These are phyloP conservation scores for Metrosideros polymorpha DNA, from an alignment of 441 rosid genomes.

Conservation along the genomic window DNA sequence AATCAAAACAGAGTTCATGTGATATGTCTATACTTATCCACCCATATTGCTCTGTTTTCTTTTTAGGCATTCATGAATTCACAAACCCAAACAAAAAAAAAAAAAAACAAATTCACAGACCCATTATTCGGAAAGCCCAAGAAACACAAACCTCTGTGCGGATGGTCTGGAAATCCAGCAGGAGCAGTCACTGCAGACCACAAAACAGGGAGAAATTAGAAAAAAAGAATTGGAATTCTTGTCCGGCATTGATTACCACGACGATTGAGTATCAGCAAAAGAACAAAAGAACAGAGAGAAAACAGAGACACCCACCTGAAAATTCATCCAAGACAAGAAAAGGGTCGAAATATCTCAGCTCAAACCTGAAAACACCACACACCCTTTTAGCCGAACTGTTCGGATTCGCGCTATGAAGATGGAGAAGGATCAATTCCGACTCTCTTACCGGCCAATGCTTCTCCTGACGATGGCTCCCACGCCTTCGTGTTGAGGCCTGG, in stretches of 20 bases:
- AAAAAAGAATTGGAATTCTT: background rate
- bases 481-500: slow-evolving; percentile 84
- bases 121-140: background rate
- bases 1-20: background rate
- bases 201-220: background rate
- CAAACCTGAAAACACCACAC: slow-evolving; percentile 39
- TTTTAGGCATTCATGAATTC: background rate
- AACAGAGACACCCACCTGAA: slow-evolving; percentile 49
- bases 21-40: background rate
- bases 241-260: background rate
- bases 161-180: slow-evolving; percentile 93
- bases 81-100: no score
- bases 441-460: slow-evolving; percentile 74
- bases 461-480: slow-evolving; percentile 76
- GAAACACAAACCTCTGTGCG: slow-evolving; percentile 61
- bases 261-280: background rate
- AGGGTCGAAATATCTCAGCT: slow-evolving; percentile 79
- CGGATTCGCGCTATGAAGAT: background rate
- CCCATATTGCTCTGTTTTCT: background rate
- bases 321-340: slow-evolving; percentile 85
- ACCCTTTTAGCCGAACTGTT: slow-evolving; percentile 7
- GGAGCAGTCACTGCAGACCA: slow-evolving; percentile 59
- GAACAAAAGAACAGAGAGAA: background rate
- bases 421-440: background rate
- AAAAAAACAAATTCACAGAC: background rate